Base-by-base conservation (phyloP, 2,329 filamentous ascomycete genomes). In the Bipolaris zeicola region DNA sequence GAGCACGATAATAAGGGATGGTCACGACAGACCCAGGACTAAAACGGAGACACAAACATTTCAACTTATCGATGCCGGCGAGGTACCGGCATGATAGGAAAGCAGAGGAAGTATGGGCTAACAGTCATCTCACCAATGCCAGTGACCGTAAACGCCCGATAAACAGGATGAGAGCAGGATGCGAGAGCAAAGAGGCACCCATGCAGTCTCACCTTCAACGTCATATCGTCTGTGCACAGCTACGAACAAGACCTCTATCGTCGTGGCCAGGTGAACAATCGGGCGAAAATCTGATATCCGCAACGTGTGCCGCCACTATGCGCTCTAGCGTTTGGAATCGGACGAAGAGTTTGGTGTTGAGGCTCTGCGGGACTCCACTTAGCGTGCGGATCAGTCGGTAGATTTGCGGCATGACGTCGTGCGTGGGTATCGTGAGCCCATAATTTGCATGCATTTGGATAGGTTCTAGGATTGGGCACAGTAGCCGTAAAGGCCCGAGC, bases 341-440 rank as follows among this genome's bases (percentile, higher is more conserved):
- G 36, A 20, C 42, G 43, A 52, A 50, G 59, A 50, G 51, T 54
- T 57, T 60, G 57, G 56, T 61, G 59, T 62, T 62, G 59, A 62
- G 59, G 59, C 59, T 62, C 59, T 62, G 57, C 59, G 57, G 50
- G 39, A 79, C 46, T 53, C 54, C 54, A 57, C 54, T 57, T 57
- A 53, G 50, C 52, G 49, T 33, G 38, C 54, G 50, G 54, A 46
- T 38, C 49, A 31, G 42, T 24, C 54, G 54, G 54, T 51, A 43
- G 50, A 42, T 48, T 48, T 24, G 34, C 54, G 54, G 50, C 38
- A 57, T 57, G 54, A 57, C 54, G 54, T 57, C 43, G 54, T 34
- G n/a, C 18, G 54, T 57, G 54, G 54, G 14, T 48, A 42, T 50
- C 13, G 34, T 42, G 18, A 47, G 36, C 34, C 54, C 54, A 47